phyloP scores from a whole-genome alignment of 345 rosid genomes.

The Ricinus communis region DNA sequence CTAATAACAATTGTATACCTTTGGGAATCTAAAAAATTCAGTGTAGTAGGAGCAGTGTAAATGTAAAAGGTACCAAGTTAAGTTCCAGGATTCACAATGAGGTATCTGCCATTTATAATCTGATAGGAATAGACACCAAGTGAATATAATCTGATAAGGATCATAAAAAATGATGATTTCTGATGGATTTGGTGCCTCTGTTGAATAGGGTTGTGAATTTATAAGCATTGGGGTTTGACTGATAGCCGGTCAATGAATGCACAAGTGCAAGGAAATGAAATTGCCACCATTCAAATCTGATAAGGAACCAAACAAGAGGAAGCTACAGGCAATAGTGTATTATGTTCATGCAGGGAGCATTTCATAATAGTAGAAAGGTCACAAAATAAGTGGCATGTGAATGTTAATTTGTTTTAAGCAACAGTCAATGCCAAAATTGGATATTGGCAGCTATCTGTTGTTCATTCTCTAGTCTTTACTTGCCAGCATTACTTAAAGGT shows the following conservation, averaged over 20 bases:
- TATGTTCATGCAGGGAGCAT: not conserved
- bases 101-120: too few species aligned
- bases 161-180: not conserved
- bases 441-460: not conserved
- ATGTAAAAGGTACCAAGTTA: too few species aligned
- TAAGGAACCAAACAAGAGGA: not conserved
- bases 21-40: too few species aligned
- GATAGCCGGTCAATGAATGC: not conserved
- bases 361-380: not conserved
- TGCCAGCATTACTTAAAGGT: not conserved
- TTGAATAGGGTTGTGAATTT: not conserved
- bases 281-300: not conserved
- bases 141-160: not conserved
- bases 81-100: too few species aligned
- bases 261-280: not conserved
- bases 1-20: too few species aligned
- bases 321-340: not conserved
- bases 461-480: not conserved
- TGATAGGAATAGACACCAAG: too few species aligned
- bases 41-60: too few species aligned
- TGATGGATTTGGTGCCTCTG: not conserved
- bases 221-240: not conserved
- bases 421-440: not conserved
- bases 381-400: too few species aligned
- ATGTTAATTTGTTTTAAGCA: not conserved